Conservation (phyloP, 2,329 filamentous ascomycete species). For the Colletotrichum orchidophilum region DNA sequence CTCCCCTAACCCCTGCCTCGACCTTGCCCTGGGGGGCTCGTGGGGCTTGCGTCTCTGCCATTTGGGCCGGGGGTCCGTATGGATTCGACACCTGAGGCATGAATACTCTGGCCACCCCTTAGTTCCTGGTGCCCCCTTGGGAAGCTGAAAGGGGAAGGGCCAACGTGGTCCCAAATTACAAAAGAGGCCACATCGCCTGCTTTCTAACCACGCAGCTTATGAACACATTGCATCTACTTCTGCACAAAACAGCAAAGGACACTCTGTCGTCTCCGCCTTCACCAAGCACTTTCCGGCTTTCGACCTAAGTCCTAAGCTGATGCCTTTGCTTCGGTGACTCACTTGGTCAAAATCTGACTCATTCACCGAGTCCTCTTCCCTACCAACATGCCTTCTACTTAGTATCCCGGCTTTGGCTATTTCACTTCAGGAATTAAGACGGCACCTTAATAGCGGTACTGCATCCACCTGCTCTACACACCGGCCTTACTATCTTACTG, state of each 20-base stretch:
- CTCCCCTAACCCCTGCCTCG: background rate
- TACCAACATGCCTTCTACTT: constrained; percentile 36
- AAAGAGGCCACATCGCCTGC: constrained; percentile 36
- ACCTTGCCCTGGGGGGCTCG: background rate
- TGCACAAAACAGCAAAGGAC: constrained; percentile 5
- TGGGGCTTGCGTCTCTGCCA: background rate
- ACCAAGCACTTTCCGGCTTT: background rate
- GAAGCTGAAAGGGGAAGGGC: constrained; percentile 2
- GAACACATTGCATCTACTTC: background rate
- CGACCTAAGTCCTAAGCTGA: background rate
- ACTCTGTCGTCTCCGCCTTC: constrained; percentile 30
- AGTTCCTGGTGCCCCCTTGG: constrained; percentile 14
- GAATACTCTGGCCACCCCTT: background rate
- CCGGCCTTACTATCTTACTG: constrained; percentile 17
- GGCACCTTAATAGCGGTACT: constrained; percentile 45
- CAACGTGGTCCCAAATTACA: constrained; percentile 35
- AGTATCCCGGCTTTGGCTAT: constrained; percentile 23
- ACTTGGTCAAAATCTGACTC: constrained; percentile 35
- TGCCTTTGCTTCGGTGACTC: constrained; percentile 28
- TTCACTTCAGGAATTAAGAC: constrained; percentile 49
- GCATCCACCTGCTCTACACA: background rate
- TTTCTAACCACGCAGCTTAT: background rate
- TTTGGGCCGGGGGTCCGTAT: background rate
- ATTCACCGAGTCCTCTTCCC: constrained; percentile 37
- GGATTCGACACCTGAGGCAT: constrained; percentile 20